Base-by-base conservation (phyloP, 306 rosid species). In the Inga leiocalycina region DNA sequence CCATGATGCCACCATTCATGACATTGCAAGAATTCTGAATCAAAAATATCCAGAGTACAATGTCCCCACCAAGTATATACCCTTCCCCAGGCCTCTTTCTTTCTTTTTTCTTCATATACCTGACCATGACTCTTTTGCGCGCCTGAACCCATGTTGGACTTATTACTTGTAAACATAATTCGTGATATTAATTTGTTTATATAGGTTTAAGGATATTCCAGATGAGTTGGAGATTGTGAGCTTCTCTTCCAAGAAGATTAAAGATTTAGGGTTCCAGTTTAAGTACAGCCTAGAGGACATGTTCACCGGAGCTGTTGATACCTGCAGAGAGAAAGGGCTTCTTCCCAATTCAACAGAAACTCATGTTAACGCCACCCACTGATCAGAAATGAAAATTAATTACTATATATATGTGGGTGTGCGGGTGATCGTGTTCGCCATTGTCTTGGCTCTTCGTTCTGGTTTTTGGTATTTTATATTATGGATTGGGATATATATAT, bases 161-260 rank as follows among this genome's bases (percentile, higher is more conserved):
- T 27, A 57, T 54, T 51, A 57, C 35, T 39, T 62, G 56, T 49
- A 30, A 37, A 49, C 17, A 16, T 57, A 27, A 57, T 15, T 12
- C 14, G 4, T 48, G 12, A 48, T 48, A n/a, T n/a, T n/a, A n/a
- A n/a, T 10, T 48, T 12, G 52, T 49, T 85, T 3, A 6, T 66
- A 11, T 71, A 94, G 98, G 88, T 89, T 94, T 82, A 51, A 91
- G 30, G 78, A 79, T 19, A 88, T 92, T 37, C 94, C 94, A 3
- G 94, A 92, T 43, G n/a, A 92, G 79, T 79, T 94, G 89, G 81
- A 86, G 34, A 10, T 4, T 4, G 80, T 92, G 0, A 76, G 48
- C 32, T 94, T 94, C 87, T 88, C 94, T 46, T 94, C 98, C 4
- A 89, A 87, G 84, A 94, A 94, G 85, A 78, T 94, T 35, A 85